Evolutionary conservation across 129 eudicot genomes (phyloP).

Genomic region (Logfia minima): DNA sequence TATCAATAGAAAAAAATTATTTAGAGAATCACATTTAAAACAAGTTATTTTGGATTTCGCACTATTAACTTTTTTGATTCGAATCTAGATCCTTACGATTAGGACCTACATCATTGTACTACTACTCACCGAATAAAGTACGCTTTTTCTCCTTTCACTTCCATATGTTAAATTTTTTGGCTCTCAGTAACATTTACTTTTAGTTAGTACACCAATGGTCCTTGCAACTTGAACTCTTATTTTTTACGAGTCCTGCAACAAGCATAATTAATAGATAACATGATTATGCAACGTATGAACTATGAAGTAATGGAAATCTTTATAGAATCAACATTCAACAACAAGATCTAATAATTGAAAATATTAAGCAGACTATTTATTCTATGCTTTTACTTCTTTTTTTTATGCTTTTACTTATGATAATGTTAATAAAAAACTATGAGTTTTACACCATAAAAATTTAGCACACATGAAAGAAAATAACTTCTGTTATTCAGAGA

Average conservation of each 20-base stretch:
- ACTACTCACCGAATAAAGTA: constrained; percentile 8
- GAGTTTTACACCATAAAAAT: constrained; percentile 4
- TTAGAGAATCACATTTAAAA: too few relatives aligned
- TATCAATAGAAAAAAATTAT: too few relatives aligned
- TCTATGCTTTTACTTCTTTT: not conserved
- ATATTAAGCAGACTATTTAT: not conserved
- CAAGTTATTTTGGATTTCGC: too few relatives aligned
- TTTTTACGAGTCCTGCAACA: not conserved
- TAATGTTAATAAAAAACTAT: not conserved
- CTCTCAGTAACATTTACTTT: not conserved
- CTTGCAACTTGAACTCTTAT: not conserved
- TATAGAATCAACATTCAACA: constrained; percentile 16
- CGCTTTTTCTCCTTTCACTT: constrained; percentile 9
- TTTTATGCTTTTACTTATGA: not conserved
- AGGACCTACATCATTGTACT: too few relatives aligned
- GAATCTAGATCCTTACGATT: too few relatives aligned
- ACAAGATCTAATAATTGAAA: not conserved
- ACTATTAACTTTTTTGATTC: too few relatives aligned
- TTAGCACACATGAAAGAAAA: not conserved
- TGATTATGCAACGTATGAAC: constrained; percentile 10
- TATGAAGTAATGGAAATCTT: not conserved
- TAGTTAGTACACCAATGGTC: not conserved
- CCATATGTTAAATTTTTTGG: constrained; percentile 4
- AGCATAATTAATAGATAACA: not conserved
- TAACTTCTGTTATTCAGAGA: not conserved